These are phyloP conservation scores for Posidonia australis DNA, from an alignment of 106 monocot genomes.

Conservation along the genomic window DNA sequence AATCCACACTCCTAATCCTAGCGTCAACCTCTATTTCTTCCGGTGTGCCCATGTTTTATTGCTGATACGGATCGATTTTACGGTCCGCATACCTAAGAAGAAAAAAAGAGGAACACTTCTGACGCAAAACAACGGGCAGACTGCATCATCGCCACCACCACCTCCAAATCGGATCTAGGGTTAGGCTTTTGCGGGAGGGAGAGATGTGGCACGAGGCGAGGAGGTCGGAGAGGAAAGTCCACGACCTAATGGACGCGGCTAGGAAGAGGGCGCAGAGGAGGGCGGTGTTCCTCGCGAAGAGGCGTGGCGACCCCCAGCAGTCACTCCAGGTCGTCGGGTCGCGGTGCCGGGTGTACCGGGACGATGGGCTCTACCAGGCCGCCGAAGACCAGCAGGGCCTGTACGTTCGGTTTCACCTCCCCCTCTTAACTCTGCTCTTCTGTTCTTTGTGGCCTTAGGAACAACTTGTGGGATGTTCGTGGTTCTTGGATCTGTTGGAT, in stretches of 20 bases:
- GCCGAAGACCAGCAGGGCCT: slow-evolving; percentile 84
- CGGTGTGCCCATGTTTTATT: no score
- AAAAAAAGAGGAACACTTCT: no score
- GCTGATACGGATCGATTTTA: no score
- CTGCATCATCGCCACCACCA: no score
- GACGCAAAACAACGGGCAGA: no score
- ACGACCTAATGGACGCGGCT: slow-evolving; percentile 93
- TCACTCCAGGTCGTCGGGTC: slow-evolving; percentile 64
- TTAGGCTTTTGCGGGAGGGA: not conserved
- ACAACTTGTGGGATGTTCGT: no score
- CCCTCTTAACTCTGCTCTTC: not conserved
- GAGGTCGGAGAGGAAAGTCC: slow-evolving; percentile 92
- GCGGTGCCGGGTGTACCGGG: slow-evolving; percentile 74
- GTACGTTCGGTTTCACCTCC: slow-evolving; percentile 27
- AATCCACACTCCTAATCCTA: no score
- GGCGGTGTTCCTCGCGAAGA: slow-evolving; percentile 70
- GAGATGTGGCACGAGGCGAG: slow-evolving; percentile 99
- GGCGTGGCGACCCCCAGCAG: slow-evolving; percentile 94
- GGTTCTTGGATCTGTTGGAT: no score
- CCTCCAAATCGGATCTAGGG: slow-evolving; percentile 1
- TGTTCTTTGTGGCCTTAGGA: not conserved
- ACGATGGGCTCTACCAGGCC: slow-evolving; percentile 95
- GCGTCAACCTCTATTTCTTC: no score
- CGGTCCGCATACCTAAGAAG: no score
- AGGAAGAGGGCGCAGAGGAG: slow-evolving; percentile 84